phyloP scores from a whole-genome alignment of 2,329 filamentous ascomycete genomes.

The Botrytis tulipae region DNA sequence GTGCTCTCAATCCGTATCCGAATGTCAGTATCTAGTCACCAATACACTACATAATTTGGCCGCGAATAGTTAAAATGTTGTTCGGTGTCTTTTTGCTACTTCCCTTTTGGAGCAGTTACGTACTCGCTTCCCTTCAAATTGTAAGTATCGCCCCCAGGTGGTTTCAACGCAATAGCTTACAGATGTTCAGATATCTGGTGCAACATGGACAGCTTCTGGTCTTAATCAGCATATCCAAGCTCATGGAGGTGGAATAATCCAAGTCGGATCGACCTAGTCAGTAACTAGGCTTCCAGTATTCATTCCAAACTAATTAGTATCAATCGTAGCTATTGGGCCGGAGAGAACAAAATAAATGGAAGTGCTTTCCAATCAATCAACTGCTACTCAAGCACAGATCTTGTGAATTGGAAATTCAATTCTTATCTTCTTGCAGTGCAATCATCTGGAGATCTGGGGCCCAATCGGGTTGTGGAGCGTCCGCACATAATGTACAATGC shows the following conservation, averaged over 20 bases:
- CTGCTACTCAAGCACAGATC: conserved; percentile 62
- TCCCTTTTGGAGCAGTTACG: conserved; percentile 4
- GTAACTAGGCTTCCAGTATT: not conserved
- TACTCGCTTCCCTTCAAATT: conserved; percentile 18
- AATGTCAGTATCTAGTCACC: not conserved
- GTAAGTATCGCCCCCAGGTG: not conserved
- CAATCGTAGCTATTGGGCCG: conserved; percentile 48
- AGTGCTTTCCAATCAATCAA: conserved; percentile 62
- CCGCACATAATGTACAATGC: conserved; percentile 69
- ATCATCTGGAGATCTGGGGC: conserved; percentile 56
- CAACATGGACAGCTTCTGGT: conserved; percentile 36
- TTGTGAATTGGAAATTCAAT: conserved; percentile 63
- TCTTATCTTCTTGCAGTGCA: conserved; percentile 57
- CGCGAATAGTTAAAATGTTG: not conserved
- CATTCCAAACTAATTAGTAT: not conserved
- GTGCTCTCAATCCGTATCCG: not conserved
- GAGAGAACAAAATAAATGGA: conserved; percentile 67
- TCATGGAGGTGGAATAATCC: conserved; percentile 63
- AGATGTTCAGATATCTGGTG: conserved; percentile 31
- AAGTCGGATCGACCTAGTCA: conserved; percentile 50
- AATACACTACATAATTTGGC: not conserved
- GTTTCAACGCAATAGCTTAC: not conserved
- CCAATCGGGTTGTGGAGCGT: conserved; percentile 61
- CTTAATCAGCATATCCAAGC: conserved; percentile 59
- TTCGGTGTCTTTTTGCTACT: not conserved